phyloP scores from a whole-genome alignment of 345 rosid genomes.

The Hibiscus trionum region DNA sequence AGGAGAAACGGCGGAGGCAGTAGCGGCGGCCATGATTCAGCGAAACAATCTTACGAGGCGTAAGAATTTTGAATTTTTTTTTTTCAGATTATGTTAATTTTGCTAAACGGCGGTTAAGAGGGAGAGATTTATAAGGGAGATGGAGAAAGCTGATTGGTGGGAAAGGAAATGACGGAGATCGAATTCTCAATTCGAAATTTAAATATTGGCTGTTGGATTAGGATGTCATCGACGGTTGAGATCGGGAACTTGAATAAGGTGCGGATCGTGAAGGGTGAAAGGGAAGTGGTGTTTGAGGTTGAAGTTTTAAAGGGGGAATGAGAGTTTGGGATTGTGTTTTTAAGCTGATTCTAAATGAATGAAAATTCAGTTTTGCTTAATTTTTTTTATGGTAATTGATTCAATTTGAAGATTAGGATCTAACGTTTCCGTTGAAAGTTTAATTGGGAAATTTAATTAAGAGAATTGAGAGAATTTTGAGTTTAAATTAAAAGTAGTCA shows the following conservation, averaged over 20 bases:
- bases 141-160: conserved; percentile 23
- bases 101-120: neutral
- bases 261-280: neutral
- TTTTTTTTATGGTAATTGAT: conserved; percentile 11
- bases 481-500: neutral
- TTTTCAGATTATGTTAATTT: no score
- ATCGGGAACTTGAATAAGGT: neutral
- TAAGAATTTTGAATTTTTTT: neutral
- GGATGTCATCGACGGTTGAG: conserved; percentile 14
- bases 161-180: conserved; percentile 15
- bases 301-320: neutral
- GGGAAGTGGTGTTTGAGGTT: neutral
- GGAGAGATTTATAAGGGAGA: conserved; percentile 9
- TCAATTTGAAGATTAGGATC: conserved; percentile 7
- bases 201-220: conserved; percentile 17
- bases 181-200: neutral
- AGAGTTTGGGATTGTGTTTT: conserved; percentile 21
- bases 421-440: conserved; percentile 27
- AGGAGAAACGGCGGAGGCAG: neutral
- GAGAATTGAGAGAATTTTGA: neutral
- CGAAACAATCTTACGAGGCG: neutral
- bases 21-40: neutral
- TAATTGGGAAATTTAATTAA: neutral
- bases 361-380: conserved; percentile 12
- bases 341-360: conserved; percentile 18